Conservation (phyloP, 2,329 filamentous ascomycete species). For the Aspergillus ruber region DNA sequence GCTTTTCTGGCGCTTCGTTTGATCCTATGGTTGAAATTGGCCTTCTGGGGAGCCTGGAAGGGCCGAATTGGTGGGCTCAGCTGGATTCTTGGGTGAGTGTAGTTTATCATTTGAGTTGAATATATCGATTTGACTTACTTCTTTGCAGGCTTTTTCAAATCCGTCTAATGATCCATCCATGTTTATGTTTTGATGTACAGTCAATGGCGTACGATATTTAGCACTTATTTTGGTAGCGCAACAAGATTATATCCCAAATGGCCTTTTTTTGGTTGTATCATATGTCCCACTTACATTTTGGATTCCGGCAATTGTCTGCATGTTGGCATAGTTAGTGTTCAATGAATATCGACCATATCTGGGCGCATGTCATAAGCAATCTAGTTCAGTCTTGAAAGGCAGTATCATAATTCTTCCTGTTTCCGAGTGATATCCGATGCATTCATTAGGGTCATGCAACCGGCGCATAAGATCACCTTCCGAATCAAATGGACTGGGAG, state of each 20-base stretch:
- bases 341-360: neutral
- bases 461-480: too few species aligned
- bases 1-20: conserved; percentile 11
- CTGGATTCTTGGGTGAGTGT: conserved; percentile 32
- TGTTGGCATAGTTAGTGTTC: neutral
- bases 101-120: neutral
- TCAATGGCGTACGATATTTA: neutral
- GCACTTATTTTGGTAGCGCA: neutral
- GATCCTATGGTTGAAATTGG: conserved; percentile 19
- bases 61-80: conserved; percentile 34
- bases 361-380: neutral
- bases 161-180: conserved; percentile 25
- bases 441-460: too few species aligned
- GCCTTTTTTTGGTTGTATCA: neutral
- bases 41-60: conserved; percentile 30
- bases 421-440: too few species aligned
- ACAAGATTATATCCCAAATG: neutral
- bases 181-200: conserved; percentile 14
- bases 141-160: conserved; percentile 26
- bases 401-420: too few species aligned
- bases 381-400: too few species aligned
- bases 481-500: too few species aligned
- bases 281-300: too few species aligned
- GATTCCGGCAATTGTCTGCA: neutral
- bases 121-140: neutral